Base-by-base conservation (phyloP, 306 rosid species). In the Gastrolobium bilobum region DNA sequence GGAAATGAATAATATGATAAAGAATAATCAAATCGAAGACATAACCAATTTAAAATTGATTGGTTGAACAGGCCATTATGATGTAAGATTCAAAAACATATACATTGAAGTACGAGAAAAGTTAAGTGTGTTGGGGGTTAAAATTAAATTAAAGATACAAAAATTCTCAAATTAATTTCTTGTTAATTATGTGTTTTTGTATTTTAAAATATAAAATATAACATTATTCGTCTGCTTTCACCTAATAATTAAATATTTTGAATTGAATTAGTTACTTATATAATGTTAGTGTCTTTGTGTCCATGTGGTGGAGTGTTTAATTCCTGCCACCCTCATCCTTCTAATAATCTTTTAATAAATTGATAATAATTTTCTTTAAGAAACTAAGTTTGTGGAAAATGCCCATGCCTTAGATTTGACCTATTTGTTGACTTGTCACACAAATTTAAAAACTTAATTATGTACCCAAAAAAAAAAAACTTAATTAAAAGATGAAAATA, bases 321-420 rank as follows among this genome's bases (percentile, higher is more conserved):
- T 20, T 20, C 26, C 26, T 20, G 26, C 26, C 26, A 20, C 26
- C 26, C 26, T 20, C n/a, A n/a, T n/a, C 26, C 26, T 20, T 20
- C 26, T 20, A 20, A 20, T 20, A 20, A 20, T 20, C 26, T 20
- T 20, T 20, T 20, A 20, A 20, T 20, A 85, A 86, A 73, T 37
- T 77, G 80, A 78, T 38, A 83, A 85, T 84, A 81, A 82, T 84
- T 86, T 84, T 80, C 80, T 73, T 35, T 57, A 35, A 79, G 83
- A 82, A 62, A 83, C 58, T n/a, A n/a, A n/a, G n/a, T 70, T 74
- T 54, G 50, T 71, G 42, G 79, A 77, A 83, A 79, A 42, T 88
- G 82, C 66, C 85, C 71, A 81, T 81, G 83, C 83, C 85, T 85
- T 51, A 80, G 79, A 87, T 61, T 86, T 86, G 92, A 83, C 86